A percentile compares a stretch with the other conserved stretches of the same genome.
These are phyloP conservation scores for Termitomyces sp. DNA, from an alignment of 768 basidiomycete species.

Conservation along the genomic window DNA sequence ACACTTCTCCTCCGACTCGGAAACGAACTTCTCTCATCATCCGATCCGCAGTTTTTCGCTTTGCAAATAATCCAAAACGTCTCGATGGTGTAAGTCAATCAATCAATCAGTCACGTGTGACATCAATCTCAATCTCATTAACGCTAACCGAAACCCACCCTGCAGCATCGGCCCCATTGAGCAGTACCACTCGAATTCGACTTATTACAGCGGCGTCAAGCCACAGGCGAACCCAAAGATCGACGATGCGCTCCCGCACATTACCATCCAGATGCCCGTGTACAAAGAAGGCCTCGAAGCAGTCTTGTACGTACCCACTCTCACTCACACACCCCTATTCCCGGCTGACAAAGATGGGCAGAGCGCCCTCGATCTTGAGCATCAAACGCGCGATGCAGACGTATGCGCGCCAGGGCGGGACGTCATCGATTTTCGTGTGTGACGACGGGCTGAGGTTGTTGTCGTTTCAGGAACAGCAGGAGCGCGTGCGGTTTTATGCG, in stretches of 20 bases:
- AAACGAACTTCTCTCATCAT: not conserved
- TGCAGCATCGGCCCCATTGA: constrained; percentile 74
- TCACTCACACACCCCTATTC: too few species aligned
- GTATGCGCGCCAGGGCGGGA: constrained; percentile 81
- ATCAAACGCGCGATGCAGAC: constrained; percentile 84
- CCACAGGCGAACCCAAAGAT: constrained; percentile 43
- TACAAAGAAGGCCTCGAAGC: constrained; percentile 75
- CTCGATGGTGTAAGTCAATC: constrained; percentile 49
- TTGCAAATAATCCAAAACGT: constrained; percentile 69
- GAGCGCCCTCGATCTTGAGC: constrained; percentile 65
- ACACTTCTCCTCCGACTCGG: constrained; percentile 9
- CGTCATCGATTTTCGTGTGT: constrained; percentile 69
- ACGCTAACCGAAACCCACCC: too few species aligned
- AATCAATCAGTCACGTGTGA: not conserved
- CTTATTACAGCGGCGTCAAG: constrained; percentile 69
- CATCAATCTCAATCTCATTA: too few species aligned
- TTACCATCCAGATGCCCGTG: constrained; percentile 81
- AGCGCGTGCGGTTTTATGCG: constrained; percentile 13
- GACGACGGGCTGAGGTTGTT: constrained; percentile 67
- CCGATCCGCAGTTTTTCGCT: constrained; percentile 61
- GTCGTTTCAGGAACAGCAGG: not conserved
- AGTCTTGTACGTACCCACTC: constrained; percentile 68
- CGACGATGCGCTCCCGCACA: constrained; percentile 62
- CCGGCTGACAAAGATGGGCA: constrained; percentile 19
- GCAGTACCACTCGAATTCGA: constrained; percentile 73